A percentile compares a stretch with the other conserved stretches of the same genome.
Evolutionary conservation across 306 rosid species (phyloP).

Genomic region (Prunus mume): DNA sequence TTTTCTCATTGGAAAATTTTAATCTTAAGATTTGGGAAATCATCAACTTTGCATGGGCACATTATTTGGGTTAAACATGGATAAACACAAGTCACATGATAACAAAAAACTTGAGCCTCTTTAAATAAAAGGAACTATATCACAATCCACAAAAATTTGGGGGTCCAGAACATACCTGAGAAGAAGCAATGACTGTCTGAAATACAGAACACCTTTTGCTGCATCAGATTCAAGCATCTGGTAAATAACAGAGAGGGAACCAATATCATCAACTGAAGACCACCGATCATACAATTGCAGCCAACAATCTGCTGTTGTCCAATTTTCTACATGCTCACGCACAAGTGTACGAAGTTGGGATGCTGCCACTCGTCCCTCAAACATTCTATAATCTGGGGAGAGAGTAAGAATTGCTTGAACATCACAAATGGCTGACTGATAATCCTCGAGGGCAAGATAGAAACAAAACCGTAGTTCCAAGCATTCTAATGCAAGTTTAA

Average conservation of each 20-base stretch:
- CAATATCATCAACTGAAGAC: conserved; percentile 92
- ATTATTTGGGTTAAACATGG: neutral
- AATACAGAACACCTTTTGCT: conserved; percentile 79
- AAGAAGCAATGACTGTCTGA: conserved; percentile 95
- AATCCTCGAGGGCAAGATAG: conserved; percentile 73
- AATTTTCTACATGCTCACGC: conserved; percentile 75
- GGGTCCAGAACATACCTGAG: conserved; percentile 55
- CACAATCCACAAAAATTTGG: neutral
- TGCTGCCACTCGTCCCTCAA: conserved; percentile 88
- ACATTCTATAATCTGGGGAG: conserved; percentile 71
- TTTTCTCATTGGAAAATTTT: neutral
- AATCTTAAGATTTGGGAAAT: conserved; percentile 2
- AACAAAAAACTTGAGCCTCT: neutral
- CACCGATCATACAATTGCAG: conserved; percentile 79
- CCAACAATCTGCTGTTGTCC: conserved; percentile 97
- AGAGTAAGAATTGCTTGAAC: conserved; percentile 89
- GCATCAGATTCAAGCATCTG: conserved; percentile 96
- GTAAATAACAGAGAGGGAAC: conserved; percentile 83
- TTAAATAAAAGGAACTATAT: conserved; percentile 4
- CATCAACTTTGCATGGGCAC: neutral
- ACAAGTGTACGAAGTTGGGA: conserved; percentile 82
- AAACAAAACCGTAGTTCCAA: conserved; percentile 86
- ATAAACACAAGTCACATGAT: neutral
- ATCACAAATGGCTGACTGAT: conserved; percentile 78
- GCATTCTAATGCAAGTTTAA: conserved; percentile 88